phyloP scores from a whole-genome alignment of 2,329 filamentous ascomycete genomes.

The Aureobasidium sp. region DNA sequence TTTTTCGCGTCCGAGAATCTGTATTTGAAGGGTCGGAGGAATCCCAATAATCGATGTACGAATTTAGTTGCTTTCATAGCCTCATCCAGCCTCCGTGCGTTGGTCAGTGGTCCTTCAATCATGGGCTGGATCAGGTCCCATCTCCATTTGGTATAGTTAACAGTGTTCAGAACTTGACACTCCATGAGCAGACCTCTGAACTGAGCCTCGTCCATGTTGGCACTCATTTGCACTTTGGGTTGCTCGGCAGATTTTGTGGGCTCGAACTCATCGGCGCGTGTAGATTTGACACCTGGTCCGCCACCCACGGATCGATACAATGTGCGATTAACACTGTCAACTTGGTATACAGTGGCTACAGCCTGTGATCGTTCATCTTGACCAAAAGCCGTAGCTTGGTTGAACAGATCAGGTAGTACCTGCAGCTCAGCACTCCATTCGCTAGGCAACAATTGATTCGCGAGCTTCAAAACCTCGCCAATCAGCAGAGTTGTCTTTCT shows the following conservation, averaged over 20 bases:
- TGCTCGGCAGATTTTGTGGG: constrained; percentile 34
- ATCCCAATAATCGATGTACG: constrained; percentile 87
- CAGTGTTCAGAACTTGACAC: constrained; percentile 78
- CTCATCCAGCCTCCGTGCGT: constrained; percentile 86
- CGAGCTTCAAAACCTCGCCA: constrained; percentile 83
- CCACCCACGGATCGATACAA: constrained; percentile 61
- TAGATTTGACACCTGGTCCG: constrained; percentile 4
- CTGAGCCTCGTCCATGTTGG: constrained; percentile 55
- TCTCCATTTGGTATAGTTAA: constrained; percentile 93
- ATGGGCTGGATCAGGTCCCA: constrained; percentile 89
- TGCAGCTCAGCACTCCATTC: constrained; percentile 80
- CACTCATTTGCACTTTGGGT: constrained; percentile 50
- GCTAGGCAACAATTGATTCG: constrained; percentile 75
- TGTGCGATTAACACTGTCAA: constrained; percentile 93
- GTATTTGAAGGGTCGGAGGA: constrained; percentile 95
- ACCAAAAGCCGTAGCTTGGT: constrained; percentile 64
- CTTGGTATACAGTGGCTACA: constrained; percentile 90
- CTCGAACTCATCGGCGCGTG: constrained; percentile 8
- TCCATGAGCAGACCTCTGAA: constrained; percentile 62
- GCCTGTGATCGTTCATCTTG: constrained; percentile 70
- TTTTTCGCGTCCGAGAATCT: constrained; percentile 86
- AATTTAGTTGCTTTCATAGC: constrained; percentile 94
- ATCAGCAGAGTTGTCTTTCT: constrained; percentile 86
- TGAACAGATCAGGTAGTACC: constrained; percentile 77
- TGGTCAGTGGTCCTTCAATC: constrained; percentile 86